Base-by-base conservation (phyloP, 345 rosid species). In the Eucalyptus sp. region DNA sequence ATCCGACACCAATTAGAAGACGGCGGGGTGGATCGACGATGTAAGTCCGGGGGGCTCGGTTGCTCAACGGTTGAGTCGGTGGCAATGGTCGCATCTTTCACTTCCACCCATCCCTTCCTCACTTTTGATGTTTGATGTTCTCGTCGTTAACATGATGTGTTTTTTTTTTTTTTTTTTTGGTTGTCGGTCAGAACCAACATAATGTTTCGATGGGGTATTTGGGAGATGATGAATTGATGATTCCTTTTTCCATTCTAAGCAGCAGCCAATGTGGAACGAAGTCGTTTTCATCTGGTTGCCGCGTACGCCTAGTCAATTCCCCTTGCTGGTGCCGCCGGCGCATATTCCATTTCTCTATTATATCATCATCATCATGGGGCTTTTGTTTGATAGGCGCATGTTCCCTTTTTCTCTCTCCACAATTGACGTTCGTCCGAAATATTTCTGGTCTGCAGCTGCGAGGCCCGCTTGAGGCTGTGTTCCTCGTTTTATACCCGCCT, bases 11-110 rank as follows among this genome's bases (percentile, higher is more conserved):
- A 0, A 76, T 37, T 37, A 37, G 27, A 71, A 24, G 43, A 4
- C 2, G 4, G 24, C 1, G 2, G 2, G 13, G 80, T 33, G 80
- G 37, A 68, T 31, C 13, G 2, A 68, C 24, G 8, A 16, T 17
- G 3, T 16, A 68, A 31, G 43, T 68, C 8, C 0, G 1, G 7
- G 3, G 3, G 31, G 10, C 20, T n/a, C 20, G 1, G 9, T 62
- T 62, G 33, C 18, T 62, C 8, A 29, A 18, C 4, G 4, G 15
- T n/a, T 6, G 31, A 27, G 33, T 11, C 17, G 5, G 33, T 62
- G 33, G 33, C 71, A n/a, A 29, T n/a, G 18, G 20, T 7, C 18
- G 10, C 24, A 11, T 33, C 7, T 33, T 41, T 25, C 13, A 2
- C 13, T 68, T 68, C 13, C 4, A 33, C 80, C 24, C 13, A 10